Evolutionary conservation across 768 basidiomycete genomes (phyloP).

Genomic region (Rhodotorula paludigena): DNA sequence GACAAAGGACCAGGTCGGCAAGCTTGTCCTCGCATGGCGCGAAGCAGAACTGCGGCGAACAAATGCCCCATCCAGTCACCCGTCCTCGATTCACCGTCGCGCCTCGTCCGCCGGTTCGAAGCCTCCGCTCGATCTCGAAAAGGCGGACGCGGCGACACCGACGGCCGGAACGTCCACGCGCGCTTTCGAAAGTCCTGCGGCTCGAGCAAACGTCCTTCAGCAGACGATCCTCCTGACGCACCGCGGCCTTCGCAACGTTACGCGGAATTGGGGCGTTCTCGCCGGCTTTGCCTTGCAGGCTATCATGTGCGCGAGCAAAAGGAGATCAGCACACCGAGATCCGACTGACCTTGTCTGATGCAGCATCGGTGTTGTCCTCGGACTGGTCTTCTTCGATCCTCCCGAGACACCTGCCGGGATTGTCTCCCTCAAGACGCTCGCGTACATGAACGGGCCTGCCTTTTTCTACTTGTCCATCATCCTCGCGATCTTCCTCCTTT

Average conservation of each 20-base stretch:
- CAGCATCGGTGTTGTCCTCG: constrained; percentile 46
- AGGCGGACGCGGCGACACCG: background rate
- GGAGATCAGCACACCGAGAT: too few relatives aligned
- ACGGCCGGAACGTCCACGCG: background rate
- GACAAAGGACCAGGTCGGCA: constrained; percentile 46
- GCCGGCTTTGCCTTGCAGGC: constrained; percentile 10
- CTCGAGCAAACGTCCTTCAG: background rate
- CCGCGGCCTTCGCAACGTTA: constrained; percentile 45
- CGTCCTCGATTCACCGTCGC: too few relatives aligned
- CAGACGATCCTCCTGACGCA: constrained; percentile 44
- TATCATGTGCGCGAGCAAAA: constrained; percentile 42
- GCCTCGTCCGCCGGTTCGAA: too few relatives aligned
- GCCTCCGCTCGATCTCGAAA: too few relatives aligned
- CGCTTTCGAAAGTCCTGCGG: background rate
- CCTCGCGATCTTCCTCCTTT: constrained; percentile 48
- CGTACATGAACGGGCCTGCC: background rate
- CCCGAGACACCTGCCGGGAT: constrained; percentile 47
- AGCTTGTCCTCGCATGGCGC: constrained; percentile 49
- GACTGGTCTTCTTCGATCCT: constrained; percentile 48
- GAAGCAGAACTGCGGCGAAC: constrained; percentile 23
- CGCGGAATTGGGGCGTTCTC: constrained; percentile 40
- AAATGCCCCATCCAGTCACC: too few relatives aligned
- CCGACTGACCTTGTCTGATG: background rate
- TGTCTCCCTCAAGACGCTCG: constrained; percentile 46
- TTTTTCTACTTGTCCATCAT: background rate